Evolutionary conservation across 208 protist genomes (phyloP).

Genomic region (Wallacemonas sp.): DNA sequence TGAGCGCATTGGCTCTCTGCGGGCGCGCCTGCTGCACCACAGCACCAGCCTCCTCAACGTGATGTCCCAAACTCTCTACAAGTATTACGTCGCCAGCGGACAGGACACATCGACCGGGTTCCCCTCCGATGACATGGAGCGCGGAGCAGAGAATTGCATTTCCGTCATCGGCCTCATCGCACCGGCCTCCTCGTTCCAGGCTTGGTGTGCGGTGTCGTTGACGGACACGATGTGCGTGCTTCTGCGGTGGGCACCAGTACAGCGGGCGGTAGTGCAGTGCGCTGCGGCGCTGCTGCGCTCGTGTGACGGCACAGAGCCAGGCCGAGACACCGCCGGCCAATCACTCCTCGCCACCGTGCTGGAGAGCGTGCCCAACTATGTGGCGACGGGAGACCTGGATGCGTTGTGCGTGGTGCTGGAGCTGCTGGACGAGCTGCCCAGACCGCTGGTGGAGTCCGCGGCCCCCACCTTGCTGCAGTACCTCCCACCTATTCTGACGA

Average conservation of each 20-base stretch:
- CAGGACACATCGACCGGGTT: conserved; percentile 26
- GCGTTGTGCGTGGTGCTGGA: conserved; percentile 38
- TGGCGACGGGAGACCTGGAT: conserved; percentile 8
- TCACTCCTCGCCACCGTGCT: background rate
- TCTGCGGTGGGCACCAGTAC: conserved; percentile 53
- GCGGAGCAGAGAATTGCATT: conserved; percentile 36
- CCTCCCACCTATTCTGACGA: conserved; percentile 37
- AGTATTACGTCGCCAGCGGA: conserved; percentile 53
- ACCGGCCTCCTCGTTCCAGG: conserved; percentile 27
- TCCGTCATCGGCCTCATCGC: conserved; percentile 32
- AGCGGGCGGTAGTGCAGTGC: conserved; percentile 34
- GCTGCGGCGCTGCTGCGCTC: conserved; percentile 37
- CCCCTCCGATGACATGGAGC: conserved; percentile 25
- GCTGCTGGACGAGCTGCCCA: conserved; percentile 44
- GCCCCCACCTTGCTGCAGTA: conserved; percentile 22
- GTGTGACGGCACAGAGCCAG: conserved; percentile 17
- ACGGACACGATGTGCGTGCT: conserved; percentile 52
- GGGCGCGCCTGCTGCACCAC: conserved; percentile 21
- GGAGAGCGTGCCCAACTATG: background rate
- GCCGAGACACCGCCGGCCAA: background rate
- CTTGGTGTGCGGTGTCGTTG: conserved; percentile 56
- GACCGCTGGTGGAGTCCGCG: conserved; percentile 23
- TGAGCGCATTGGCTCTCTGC: conserved; percentile 35
- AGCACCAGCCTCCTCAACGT: conserved; percentile 34
- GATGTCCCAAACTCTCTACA: conserved; percentile 49